phyloP scores from a whole-genome alignment of 1,284 basidiomycete species.

The Ceratobasidium sp. region DNA sequence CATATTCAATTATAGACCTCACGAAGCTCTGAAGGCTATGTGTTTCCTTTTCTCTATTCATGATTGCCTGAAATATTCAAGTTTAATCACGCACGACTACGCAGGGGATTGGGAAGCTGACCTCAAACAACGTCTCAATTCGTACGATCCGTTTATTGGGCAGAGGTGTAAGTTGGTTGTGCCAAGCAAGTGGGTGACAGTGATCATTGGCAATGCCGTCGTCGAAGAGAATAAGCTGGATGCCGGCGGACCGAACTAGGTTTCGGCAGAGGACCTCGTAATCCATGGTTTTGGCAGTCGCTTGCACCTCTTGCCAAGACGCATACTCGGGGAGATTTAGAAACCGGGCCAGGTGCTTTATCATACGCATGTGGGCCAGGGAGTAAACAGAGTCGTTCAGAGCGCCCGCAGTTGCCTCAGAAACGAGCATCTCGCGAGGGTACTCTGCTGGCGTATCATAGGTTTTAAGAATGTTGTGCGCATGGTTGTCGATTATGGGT shows the following conservation, averaged over 20 bases:
- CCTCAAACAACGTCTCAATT: slow-evolving; percentile 54
- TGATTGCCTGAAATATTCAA: slow-evolving; percentile 43
- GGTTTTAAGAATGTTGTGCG: slow-evolving; percentile 67
- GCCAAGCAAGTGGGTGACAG: slow-evolving; percentile 63
- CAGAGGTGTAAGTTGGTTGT: slow-evolving; percentile 61
- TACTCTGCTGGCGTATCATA: slow-evolving; percentile 54
- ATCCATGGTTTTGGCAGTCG: slow-evolving; percentile 51
- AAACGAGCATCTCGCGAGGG: slow-evolving; percentile 66
- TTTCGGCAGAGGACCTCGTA: slow-evolving; percentile 63
- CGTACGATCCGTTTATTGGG: slow-evolving; percentile 67
- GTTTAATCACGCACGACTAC: background rate
- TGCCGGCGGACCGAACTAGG: slow-evolving; percentile 61
- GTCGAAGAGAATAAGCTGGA: slow-evolving; percentile 71
- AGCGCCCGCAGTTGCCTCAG: slow-evolving; percentile 64
- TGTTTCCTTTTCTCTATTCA: no score
- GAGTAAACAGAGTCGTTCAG: slow-evolving; percentile 63
- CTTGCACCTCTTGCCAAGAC: slow-evolving; percentile 66
- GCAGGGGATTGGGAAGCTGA: background rate
- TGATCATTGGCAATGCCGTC: slow-evolving; percentile 67
- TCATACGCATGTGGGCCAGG: slow-evolving; percentile 64
- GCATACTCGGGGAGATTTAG: slow-evolving; percentile 46
- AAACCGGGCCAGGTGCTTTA: slow-evolving; percentile 59
- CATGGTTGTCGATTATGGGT: slow-evolving; percentile 74
- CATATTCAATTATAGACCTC: slow-evolving; percentile 49
- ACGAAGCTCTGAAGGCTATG: no score